phyloP scores from a whole-genome alignment of 2,329 filamentous ascomycete genomes.

The Corniculantispora saksenae region DNA sequence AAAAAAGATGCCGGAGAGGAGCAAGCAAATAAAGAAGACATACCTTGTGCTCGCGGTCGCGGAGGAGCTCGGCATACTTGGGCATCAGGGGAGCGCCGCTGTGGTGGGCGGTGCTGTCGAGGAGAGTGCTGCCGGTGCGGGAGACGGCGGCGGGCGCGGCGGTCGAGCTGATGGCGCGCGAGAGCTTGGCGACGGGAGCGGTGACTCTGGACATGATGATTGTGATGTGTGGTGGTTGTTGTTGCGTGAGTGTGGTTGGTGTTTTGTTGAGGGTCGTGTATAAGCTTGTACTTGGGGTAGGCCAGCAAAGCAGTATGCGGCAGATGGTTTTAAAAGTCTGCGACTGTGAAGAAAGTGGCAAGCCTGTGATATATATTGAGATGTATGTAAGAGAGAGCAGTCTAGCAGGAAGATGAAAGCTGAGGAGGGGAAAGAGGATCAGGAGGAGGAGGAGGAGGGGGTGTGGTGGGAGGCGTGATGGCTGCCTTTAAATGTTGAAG shows the following conservation, averaged over 20 bases:
- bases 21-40: slow-evolving; percentile 23
- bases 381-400: neutral
- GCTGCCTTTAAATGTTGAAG: slow-evolving; percentile 10
- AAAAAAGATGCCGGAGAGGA: too few relatives aligned
- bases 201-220: slow-evolving; percentile 51
- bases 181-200: slow-evolving; percentile 50
- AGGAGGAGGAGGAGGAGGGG: neutral
- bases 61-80: slow-evolving; percentile 50
- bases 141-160: slow-evolving; percentile 40
- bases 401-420: too few relatives aligned
- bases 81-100: slow-evolving; percentile 43
- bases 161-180: slow-evolving; percentile 42
- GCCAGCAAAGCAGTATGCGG: neutral
- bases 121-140: slow-evolving; percentile 36
- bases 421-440: neutral
- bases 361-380: slow-evolving; percentile 1
- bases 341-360: neutral
- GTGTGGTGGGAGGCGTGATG: neutral
- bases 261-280: slow-evolving; percentile 3
- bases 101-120: slow-evolving; percentile 36
- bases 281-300: neutral
- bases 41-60: slow-evolving; percentile 45
- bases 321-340: neutral
- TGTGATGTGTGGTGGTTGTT: neutral
- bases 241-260: neutral